phyloP scores from a whole-genome alignment of 768 basidiomycete species.

The Sarcodon sp. region DNA sequence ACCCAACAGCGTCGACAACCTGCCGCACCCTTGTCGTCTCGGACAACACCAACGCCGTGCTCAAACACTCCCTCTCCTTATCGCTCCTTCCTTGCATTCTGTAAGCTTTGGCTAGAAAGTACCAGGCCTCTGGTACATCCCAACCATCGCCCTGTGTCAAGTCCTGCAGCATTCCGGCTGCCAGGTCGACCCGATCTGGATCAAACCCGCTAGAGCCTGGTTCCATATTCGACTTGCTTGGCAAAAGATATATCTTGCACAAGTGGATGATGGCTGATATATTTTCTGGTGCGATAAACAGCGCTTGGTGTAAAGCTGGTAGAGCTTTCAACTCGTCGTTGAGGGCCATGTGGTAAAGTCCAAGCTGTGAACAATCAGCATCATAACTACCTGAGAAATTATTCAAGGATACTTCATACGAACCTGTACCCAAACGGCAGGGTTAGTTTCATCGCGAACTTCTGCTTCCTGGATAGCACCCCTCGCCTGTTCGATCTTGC shows the following conservation, averaged over 20 bases:
- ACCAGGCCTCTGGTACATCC: conserved; percentile 95
- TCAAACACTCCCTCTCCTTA: conserved; percentile 63
- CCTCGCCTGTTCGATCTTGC: conserved; percentile 81
- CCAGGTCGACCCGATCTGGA: conserved; percentile 46
- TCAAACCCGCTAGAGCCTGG: conserved; percentile 1
- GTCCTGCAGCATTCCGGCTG: conserved; percentile 67
- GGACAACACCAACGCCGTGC: conserved; percentile 50
- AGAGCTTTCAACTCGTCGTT: conserved; percentile 49
- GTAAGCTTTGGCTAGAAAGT: conserved; percentile 74
- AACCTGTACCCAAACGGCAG: conserved; percentile 93
- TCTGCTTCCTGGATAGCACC: conserved; percentile 95
- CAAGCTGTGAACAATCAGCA: conserved; percentile 34
- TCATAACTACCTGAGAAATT: background rate
- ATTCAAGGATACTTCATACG: conserved; percentile 9
- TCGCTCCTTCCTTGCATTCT: conserved; percentile 61
- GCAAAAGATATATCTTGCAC: conserved; percentile 54
- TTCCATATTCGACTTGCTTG: conserved; percentile 13
- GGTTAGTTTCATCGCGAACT: conserved; percentile 72
- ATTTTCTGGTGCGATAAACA: conserved; percentile 78
- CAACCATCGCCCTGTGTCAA: conserved; percentile 73
- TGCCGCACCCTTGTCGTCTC: conserved; percentile 56
- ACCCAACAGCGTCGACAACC: conserved; percentile 48
- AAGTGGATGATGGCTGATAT: conserved; percentile 71
- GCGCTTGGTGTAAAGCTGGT: conserved; percentile 73
- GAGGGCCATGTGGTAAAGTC: conserved; percentile 55